A percentile compares a stretch with the other conserved stretches of the same genome.
Conservation (phyloP, 495 filamentous ascomycete species). For the Aspergillus nidulans region DNA sequence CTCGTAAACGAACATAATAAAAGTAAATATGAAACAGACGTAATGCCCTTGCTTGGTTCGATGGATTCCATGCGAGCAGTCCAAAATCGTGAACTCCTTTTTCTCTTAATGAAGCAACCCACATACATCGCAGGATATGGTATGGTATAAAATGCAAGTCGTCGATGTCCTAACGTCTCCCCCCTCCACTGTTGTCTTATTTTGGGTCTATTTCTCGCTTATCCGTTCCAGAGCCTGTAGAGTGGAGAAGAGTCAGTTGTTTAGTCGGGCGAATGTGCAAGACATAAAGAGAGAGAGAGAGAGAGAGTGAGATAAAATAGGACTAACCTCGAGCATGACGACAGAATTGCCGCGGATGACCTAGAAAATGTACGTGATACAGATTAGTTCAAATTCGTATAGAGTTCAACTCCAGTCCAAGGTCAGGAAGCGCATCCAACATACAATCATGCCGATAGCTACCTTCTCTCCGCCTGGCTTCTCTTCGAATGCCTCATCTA, state of each 20-base stretch:
- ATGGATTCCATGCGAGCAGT: slow-evolving; percentile 36
- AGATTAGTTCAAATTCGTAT: not conserved
- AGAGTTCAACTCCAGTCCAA: not conserved
- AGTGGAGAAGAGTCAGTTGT: slow-evolving; percentile 20
- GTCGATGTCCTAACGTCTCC: slow-evolving; percentile 13
- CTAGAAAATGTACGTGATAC: slow-evolving; percentile 20
- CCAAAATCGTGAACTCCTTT: slow-evolving; percentile 41
- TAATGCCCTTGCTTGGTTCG: slow-evolving; percentile 15
- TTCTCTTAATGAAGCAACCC: slow-evolving; percentile 24
- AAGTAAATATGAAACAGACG: slow-evolving; percentile 20
- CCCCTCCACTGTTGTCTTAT: slow-evolving; percentile 8
- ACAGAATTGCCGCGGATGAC: slow-evolving; percentile 92
- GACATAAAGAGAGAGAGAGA: not conserved
- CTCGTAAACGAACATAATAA: slow-evolving; percentile 24
- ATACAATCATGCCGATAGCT: slow-evolving; percentile 87
- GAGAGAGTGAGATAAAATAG: too few relatives aligned
- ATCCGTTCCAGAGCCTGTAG: slow-evolving; percentile 56
- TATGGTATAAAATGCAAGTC: slow-evolving; percentile 19
- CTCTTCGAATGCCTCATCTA: slow-evolving; percentile 97
- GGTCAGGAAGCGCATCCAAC: slow-evolving; percentile 18
- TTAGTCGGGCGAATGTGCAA: too few relatives aligned
- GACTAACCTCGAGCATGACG: slow-evolving; percentile 82
- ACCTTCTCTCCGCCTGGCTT: slow-evolving; percentile 89
- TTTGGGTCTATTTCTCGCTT: slow-evolving; percentile 38
- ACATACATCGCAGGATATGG: slow-evolving; percentile 3